Evolutionary conservation across 2,329 filamentous ascomycete species (phyloP).

Genomic region (Macrophomina tecta): DNA sequence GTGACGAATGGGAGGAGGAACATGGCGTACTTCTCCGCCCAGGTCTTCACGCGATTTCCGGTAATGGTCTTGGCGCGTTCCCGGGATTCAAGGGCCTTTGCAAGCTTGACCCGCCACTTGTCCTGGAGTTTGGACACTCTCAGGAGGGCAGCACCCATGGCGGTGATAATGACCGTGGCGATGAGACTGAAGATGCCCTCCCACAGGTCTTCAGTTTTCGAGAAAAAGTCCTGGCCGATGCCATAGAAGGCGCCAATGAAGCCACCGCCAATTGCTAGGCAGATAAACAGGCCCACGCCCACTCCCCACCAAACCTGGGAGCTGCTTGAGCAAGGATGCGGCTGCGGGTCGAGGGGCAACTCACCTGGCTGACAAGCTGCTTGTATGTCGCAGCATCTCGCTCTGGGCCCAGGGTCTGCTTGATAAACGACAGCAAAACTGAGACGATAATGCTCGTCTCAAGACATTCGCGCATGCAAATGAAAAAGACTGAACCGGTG

Average conservation of each 20-base stretch:
- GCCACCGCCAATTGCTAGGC: slow-evolving; percentile 66
- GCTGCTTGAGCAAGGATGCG: background rate
- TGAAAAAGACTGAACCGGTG: slow-evolving; percentile 73
- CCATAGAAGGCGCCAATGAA: slow-evolving; percentile 78
- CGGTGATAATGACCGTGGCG: slow-evolving; percentile 78
- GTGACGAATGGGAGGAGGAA: slow-evolving; percentile 87
- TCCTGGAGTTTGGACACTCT: slow-evolving; percentile 82
- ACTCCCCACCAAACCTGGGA: slow-evolving; percentile 72
- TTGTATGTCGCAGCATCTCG: slow-evolving; percentile 69
- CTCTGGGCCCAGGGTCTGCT: slow-evolving; percentile 75
- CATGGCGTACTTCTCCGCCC: slow-evolving; percentile 81
- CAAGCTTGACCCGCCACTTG: slow-evolving; percentile 86
- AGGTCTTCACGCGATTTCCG: slow-evolving; percentile 63
- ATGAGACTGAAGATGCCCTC: slow-evolving; percentile 80
- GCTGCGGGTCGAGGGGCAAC: slow-evolving; percentile 16
- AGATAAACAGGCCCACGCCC: slow-evolving; percentile 66
- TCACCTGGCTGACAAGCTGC: slow-evolving; percentile 68
- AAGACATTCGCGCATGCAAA: slow-evolving; percentile 84
- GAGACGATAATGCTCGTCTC: slow-evolving; percentile 87
- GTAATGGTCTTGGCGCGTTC: slow-evolving; percentile 48
- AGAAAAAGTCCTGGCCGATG: slow-evolving; percentile 71
- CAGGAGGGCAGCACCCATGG: slow-evolving; percentile 80
- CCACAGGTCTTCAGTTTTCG: slow-evolving; percentile 74
- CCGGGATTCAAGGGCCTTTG: slow-evolving; percentile 68
- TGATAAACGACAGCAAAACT: slow-evolving; percentile 83